Evolutionary conservation across 2,329 filamentous ascomycete genomes (phyloP).

Genomic region (Scedosporium aurantiacum): DNA sequence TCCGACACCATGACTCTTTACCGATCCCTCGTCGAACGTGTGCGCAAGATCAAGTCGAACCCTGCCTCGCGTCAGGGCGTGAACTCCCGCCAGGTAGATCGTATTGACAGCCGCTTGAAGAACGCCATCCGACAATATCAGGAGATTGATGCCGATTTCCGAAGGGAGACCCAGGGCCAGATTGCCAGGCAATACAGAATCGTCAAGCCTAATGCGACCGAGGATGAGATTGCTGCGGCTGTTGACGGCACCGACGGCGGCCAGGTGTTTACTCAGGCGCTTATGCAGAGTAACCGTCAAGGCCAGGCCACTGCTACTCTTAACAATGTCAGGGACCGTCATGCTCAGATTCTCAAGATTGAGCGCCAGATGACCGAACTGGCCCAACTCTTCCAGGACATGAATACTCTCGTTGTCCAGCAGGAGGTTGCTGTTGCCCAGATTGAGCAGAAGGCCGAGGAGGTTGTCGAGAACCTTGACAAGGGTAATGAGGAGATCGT

Average conservation of each 20-base stretch:
- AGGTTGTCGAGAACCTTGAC: conserved; percentile 72
- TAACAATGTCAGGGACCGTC: conserved; percentile 69
- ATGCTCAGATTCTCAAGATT: conserved; percentile 83
- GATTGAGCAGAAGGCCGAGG: conserved; percentile 80
- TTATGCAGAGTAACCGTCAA: conserved; percentile 70
- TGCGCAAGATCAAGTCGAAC: conserved; percentile 73
- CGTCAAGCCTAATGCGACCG: conserved; percentile 68
- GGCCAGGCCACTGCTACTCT: conserved; percentile 73
- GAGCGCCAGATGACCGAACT: conserved; percentile 83
- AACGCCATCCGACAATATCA: conserved; percentile 73
- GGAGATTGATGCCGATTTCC: conserved; percentile 67
- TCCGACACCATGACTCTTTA: conserved; percentile 76
- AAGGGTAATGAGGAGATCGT: conserved; percentile 78
- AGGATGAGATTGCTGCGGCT: conserved; percentile 66
- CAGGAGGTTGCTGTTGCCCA: conserved; percentile 71
- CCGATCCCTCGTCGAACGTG: conserved; percentile 64
- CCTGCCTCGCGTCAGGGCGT: conserved; percentile 61
- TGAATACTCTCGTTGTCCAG: conserved; percentile 75
- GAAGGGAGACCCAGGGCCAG: conserved; percentile 69
- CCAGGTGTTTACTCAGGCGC: conserved; percentile 79
- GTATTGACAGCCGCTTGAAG: conserved; percentile 70
- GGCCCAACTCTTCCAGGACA: conserved; percentile 76
- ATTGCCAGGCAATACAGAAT: conserved; percentile 86
- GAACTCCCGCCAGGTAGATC: conserved; percentile 71
- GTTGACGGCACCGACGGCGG: conserved; percentile 61